Evolutionary conservation across 371 early-diverging fungal genomes (phyloP), one percentile per base, ranked within the genome.

Genomic region (Mucor mucedo): DNA sequence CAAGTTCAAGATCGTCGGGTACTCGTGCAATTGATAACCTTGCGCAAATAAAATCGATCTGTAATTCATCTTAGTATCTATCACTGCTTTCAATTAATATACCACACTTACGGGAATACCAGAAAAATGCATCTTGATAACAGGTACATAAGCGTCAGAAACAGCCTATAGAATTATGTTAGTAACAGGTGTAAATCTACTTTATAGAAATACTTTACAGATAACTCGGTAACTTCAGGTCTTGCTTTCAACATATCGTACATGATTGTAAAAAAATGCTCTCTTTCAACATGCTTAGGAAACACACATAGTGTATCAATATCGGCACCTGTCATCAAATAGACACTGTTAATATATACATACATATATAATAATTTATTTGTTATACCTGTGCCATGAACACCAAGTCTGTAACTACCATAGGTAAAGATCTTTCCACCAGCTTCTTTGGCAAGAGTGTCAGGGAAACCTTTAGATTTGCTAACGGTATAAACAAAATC

Each of bases 341-440:
- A 30, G 28, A 21, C 9, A 3, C 27, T 0, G 35, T 21, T 14
- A 39, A 28, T 4, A 5, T 5, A 56, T 42, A 10, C 3, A 30
- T 2, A 47, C 14, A 8, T 5, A 13, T n/a, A 4, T n/a, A 1
- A 8, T 21, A 27, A 27, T 21, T 16, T 27, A n/a, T 44, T 44
- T 44, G 1, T 14, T 39, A 54, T 80, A 85, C 97, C 95, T 65
- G 91, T 85, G 29, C 92, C 93, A 79, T 99, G 99, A 1, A 99
- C 99, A 27, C 99, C 99, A 8, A 99, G 84, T 47, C 99, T 86
- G 76, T 97, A 99, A 55, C 98, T 98, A 9, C 99, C 99, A 82
- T 96, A 99, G 0, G 99, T 98, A 73, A 95, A 99, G 44, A 99
- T 99, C 79, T 97, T 97, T 40, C 99, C 99, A 45, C 97, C 97